These are phyloP conservation scores for Fonsecaea nubica DNA, from an alignment of 2,329 filamentous ascomycete species.

Conservation along the genomic window DNA sequence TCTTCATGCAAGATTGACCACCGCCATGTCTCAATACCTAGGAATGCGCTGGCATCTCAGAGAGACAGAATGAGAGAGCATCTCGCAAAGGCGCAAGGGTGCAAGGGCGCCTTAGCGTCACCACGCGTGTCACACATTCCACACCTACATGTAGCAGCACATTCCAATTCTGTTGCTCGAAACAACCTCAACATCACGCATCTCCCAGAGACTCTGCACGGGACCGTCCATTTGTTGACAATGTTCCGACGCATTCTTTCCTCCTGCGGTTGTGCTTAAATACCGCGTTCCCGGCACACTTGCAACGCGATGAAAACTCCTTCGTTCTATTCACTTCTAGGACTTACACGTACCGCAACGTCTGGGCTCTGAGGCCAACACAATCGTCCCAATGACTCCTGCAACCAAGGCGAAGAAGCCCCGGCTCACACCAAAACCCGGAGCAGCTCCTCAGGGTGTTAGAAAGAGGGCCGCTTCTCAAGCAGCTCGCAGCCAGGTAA, in stretches of 20 bases:
- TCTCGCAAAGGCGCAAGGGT: too few species aligned
- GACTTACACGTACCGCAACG: neutral
- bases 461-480: neutral
- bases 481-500: neutral
- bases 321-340: neutral
- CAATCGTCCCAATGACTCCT: neutral
- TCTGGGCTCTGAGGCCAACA: neutral
- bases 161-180: too few species aligned
- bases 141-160: too few species aligned
- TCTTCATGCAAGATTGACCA: too few species aligned
- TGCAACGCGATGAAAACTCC: neutral
- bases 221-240: too few species aligned
- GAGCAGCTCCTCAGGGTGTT: neutral
- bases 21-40: too few species aligned
- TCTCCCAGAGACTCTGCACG: neutral
- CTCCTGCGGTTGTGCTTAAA: neutral
- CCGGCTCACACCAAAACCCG: neutral
- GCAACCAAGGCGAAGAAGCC: neutral
- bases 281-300: neutral
- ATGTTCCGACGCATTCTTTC: neutral
- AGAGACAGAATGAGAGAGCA: too few species aligned
- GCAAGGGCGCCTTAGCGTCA: too few species aligned
- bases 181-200: neutral
- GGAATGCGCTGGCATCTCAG: too few species aligned
- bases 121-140: too few species aligned